phyloP scores from a whole-genome alignment of 768 basidiomycete genomes.

The Tephrocybe rancida region DNA sequence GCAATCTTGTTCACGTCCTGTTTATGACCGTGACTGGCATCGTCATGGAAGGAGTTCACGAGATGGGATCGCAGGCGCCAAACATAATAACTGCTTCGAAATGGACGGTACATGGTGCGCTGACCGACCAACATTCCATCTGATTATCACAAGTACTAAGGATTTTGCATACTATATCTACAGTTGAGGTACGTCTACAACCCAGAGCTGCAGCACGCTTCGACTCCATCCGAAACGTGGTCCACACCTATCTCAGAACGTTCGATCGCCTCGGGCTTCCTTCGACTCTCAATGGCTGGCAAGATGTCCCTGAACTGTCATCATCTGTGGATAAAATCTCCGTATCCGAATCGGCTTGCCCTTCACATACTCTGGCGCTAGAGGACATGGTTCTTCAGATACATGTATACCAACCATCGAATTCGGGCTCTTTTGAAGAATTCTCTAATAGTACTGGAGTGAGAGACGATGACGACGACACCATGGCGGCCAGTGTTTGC shows the following conservation, averaged over 20 bases:
- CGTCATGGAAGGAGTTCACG: slow-evolving; percentile 13
- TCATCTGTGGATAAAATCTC: slow-evolving; percentile 77
- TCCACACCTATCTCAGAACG: slow-evolving; percentile 57
- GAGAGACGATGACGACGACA: slow-evolving; percentile 68
- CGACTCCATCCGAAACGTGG: slow-evolving; percentile 70
- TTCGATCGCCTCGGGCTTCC: slow-evolving; percentile 72
- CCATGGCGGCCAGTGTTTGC: slow-evolving; percentile 88
- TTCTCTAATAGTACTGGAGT: slow-evolving; percentile 59
- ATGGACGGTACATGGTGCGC: slow-evolving; percentile 68
- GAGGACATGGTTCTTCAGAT: slow-evolving; percentile 71
- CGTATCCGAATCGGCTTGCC: slow-evolving; percentile 70
- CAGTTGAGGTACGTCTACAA: slow-evolving; percentile 85
- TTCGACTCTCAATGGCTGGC: slow-evolving; percentile 78
- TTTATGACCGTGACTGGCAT: slow-evolving; percentile 13
- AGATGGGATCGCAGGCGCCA: slow-evolving; percentile 1
- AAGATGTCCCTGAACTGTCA: slow-evolving; percentile 68
- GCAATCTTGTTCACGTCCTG: neutral
- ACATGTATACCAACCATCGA: slow-evolving; percentile 85
- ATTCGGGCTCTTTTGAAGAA: slow-evolving; percentile 71
- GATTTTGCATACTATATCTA: neutral
- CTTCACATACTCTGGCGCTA: slow-evolving; percentile 52
- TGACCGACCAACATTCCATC: neutral
- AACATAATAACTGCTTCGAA: slow-evolving; percentile 18
- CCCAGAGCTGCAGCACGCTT: slow-evolving; percentile 70
- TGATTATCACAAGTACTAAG: neutral